Conservation (phyloP, 164 flowering plant genomes). For the Nymphaea colorata region DNA sequence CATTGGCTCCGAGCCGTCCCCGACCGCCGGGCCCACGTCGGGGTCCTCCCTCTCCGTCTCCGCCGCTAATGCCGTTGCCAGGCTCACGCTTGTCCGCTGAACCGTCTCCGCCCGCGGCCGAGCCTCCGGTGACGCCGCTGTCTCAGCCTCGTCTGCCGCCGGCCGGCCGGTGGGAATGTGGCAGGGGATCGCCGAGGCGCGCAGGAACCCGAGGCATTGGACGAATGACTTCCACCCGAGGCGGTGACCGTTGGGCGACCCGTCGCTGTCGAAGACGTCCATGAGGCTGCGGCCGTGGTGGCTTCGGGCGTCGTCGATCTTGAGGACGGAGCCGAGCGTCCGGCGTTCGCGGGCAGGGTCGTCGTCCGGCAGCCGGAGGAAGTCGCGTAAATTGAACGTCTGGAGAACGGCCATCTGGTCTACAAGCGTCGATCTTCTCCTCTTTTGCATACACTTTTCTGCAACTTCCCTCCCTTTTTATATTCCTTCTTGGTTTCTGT, state of each 20-base stretch:
- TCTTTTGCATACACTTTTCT: background rate
- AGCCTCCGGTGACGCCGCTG: background rate
- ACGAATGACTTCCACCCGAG: conserved; percentile 45
- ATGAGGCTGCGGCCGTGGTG: conserved; percentile 27
- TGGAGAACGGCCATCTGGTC: conserved; percentile 7
- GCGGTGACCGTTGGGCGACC: conserved; percentile 18
- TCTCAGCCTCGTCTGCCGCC: background rate
- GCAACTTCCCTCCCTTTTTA: too few species aligned
- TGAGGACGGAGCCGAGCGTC: conserved; percentile 27
- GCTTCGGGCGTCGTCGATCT: conserved; percentile 7
- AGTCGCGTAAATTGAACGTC: conserved; percentile 7
- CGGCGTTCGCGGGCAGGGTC: background rate
- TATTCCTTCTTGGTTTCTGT: too few species aligned
- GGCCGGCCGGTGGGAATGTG: background rate
- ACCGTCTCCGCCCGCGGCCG: background rate
- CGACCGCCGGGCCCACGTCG: conserved; percentile 12
- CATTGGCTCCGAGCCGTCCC: background rate
- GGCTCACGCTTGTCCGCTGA: background rate
- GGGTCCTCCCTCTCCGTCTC: conserved; percentile 3
- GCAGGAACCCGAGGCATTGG: conserved; percentile 41
- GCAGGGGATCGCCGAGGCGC: conserved; percentile 19
- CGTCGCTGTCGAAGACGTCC: conserved; percentile 43
- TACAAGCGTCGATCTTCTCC: conserved; percentile 6
- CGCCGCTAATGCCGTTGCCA: conserved; percentile 3
- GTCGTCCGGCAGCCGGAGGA: conserved; percentile 4